Evolutionary conservation across 2,329 filamentous ascomycete genomes (phyloP), one percentile per base, ranked within the genome.

Genomic region (Neocucurbitaria cava): DNA sequence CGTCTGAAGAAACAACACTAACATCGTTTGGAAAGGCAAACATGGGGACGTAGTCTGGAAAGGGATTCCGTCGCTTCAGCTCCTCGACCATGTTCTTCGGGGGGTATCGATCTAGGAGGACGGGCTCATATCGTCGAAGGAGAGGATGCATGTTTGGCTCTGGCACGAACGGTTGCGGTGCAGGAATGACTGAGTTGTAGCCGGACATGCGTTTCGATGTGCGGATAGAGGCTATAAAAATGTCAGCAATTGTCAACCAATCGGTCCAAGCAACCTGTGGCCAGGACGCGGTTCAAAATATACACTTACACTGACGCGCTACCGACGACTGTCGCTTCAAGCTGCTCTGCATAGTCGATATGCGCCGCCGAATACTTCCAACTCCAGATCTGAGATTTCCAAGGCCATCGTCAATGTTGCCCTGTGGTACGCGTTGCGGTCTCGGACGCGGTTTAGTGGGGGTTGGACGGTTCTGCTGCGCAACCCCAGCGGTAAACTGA

Each of bases 1-100:
- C 92, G 70, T 99, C 95, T 1, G 93, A 93, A 1, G 95, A 97
- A 9, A 98, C 91, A 47, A 99, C 95, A 60, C 92, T 92, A 66
- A 99, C 95, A 75, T 99, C 95, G 76, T 98, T 97, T 41, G 95
- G 95, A 69, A 98, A 99, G 49, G 95, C 93, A 76, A 99, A 99
- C 95, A 99, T 98, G 52, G 95, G 95, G 17, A 99, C 92, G 69
- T 97, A 99, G 72, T 99, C 95, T 0, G 95, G 95, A 71, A 99
- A 98, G 52, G 85, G 88, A 49, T 92, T 92, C 69, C 95, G 85
- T 68, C 89, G 85, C 64, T 90, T 86, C 46, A 89, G 77, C 65
- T 97, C 93, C 54, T 96, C 92, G 20, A 87, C 82, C 71, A 92
- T 89, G 61, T 87, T 85, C 72, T 92, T 91, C 15, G 92, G 89